Base-by-base conservation (phyloP, 805 yeast genomes). In the Debaryomyces castellii region DNA sequence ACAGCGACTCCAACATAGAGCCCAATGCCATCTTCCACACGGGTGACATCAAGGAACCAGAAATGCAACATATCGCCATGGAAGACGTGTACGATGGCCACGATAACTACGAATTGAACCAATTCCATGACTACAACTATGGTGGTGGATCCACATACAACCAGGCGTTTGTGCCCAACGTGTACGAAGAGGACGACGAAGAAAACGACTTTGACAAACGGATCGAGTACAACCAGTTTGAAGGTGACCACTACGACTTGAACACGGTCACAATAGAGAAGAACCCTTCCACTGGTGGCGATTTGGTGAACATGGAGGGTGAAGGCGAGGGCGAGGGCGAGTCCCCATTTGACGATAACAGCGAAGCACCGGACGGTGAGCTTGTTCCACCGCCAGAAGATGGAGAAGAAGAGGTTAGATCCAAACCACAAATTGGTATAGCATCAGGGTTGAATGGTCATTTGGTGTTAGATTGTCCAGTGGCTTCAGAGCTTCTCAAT, bases 391-490 rank as follows among this genome's bases (percentile, higher is more conserved):
- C 69, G 5, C 74, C 73, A 4, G 65, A 55, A 24, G 63, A 61
- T 38, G 66, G 54, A 22, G 63, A 61, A 39, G 66, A 63, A 25
- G 59, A 65, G 14, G 53, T 56, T 4, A 51, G 67, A 40, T 56
- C 62, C 8, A 66, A 66, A 49, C 68, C 72, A 12, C 67, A 63
- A 36, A 62, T 62, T 23, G 66, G 69, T 16, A 47, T 59, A 22
- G 71, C 71, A 2, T 48, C 64, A 6, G 75, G 75, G 27, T 62
- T 63, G 46, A 67, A 73, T 46, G 77, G 77, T 14, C 73, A 72
- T 51, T 72, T 72, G 61, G 76, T 72, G 10, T 60, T 72, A 48
- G 77, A 72, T 51, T 71, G 77, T 58, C 82, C 74, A 43, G 73
- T 58, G 58, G 81, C 70, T 4, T 64, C 63, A 62, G 76, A 70